Evolutionary conservation across 441 rosid genomes (phyloP).

Genomic region (Aquilaria agallochum): DNA sequence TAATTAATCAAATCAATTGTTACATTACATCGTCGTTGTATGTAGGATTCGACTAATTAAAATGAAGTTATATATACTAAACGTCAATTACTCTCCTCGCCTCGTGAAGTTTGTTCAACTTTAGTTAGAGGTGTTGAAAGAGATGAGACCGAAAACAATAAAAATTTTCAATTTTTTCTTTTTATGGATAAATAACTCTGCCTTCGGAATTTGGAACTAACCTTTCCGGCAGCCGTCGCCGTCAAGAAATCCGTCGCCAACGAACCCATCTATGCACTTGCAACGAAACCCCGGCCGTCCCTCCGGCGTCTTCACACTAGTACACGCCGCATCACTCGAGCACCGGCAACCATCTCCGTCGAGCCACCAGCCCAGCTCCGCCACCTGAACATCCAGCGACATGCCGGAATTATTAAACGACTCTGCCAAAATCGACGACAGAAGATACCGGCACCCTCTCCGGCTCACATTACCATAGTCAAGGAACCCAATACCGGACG

Average conservation of each 20-base stretch:
- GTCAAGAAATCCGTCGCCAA: slow-evolving; percentile 52
- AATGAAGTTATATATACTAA: too few species aligned
- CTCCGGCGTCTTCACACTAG: slow-evolving; percentile 10
- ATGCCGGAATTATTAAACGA: slow-evolving; percentile 20
- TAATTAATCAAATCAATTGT: too few species aligned
- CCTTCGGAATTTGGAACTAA: slow-evolving; percentile 23
- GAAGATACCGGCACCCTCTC: slow-evolving; percentile 35
- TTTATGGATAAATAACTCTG: too few species aligned
- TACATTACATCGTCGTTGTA: too few species aligned
- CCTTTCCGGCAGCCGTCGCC: slow-evolving; percentile 69
- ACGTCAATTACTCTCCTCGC: too few species aligned
- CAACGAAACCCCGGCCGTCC: slow-evolving; percentile 47
- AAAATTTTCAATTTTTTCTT: too few species aligned
- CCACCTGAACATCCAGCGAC: slow-evolving; percentile 49
- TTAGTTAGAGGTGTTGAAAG: too few species aligned
- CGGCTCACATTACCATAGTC: slow-evolving; percentile 8
- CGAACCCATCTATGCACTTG: slow-evolving; percentile 41
- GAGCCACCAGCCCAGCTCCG: slow-evolving; percentile 75
- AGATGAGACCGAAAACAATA: too few species aligned
- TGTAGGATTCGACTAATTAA: too few species aligned
- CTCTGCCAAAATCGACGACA: slow-evolving; percentile 58
- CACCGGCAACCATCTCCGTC: slow-evolving; percentile 48
- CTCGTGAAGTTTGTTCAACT: too few species aligned
- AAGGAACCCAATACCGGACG: slow-evolving; percentile 16
- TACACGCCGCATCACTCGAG: slow-evolving; percentile 37